Evolutionary conservation across 345 rosid species (phyloP).

Genomic region (Melastoma malabathricum): DNA sequence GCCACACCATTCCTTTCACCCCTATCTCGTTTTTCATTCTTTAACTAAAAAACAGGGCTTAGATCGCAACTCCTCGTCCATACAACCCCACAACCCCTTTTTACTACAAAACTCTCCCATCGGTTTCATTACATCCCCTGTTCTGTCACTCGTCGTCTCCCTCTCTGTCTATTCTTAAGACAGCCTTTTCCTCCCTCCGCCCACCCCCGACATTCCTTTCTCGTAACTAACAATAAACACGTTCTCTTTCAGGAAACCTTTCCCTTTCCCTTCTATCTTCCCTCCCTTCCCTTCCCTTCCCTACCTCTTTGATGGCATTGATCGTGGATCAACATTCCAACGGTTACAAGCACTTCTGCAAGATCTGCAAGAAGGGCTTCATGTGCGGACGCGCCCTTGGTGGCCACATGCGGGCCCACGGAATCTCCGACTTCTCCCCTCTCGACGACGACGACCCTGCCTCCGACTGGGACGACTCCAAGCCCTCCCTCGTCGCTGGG

Average conservation of each 20-base stretch:
- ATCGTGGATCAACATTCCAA: constrained; percentile 35
- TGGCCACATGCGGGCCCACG: constrained; percentile 78
- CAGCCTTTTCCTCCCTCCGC: no score
- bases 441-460: constrained; percentile 39
- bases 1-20: constrained; percentile 7
- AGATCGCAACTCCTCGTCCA: constrained; percentile 1
- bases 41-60: no score
- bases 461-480: constrained; percentile 44
- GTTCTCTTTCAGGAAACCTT: no score
- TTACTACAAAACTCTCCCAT: constrained; percentile 11
- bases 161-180: no score
- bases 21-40: constrained; percentile 7
- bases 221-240: background rate
- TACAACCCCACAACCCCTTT: constrained; percentile 15
- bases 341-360: constrained; percentile 41
- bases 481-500: background rate
- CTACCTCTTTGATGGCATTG: constrained; percentile 33
- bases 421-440: constrained; percentile 44
- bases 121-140: background rate
- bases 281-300: constrained; percentile 11
- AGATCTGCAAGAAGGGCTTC: constrained; percentile 64
- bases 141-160: no score
- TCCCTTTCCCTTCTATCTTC: background rate
- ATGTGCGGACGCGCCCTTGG: constrained; percentile 63
- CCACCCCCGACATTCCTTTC: background rate